A percentile compares a stretch with the other conserved stretches of the same genome.
phyloP scores from a whole-genome alignment of 139 green algal genomes.

The Coccomyxa sp. region DNA sequence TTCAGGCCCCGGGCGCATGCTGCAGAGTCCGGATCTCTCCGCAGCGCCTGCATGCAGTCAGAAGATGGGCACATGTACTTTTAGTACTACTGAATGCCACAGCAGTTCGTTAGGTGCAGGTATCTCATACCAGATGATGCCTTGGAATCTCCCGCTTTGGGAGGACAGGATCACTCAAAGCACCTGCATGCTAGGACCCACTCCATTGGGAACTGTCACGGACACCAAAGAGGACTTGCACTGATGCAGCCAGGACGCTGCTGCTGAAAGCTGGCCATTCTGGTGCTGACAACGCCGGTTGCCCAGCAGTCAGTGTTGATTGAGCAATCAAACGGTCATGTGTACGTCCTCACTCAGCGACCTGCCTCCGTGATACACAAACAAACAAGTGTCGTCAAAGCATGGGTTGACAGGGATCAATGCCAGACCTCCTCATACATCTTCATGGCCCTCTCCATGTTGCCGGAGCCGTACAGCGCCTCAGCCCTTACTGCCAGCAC shows the following conservation, averaged over 20 bases:
- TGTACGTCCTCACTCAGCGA: no score
- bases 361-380: no score
- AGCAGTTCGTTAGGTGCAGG: no score
- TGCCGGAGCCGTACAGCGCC: conserved; percentile 34
- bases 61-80: background rate
- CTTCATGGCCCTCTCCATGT: conserved; percentile 35
- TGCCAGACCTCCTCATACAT: conserved; percentile 23
- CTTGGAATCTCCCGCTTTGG: background rate
- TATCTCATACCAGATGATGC: background rate
- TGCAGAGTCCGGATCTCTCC: conserved; percentile 31
- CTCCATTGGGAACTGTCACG: background rate
- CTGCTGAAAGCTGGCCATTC: no score
- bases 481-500: conserved; percentile 27
- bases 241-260: no score
- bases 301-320: no score
- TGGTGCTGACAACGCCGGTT: no score
- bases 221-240: background rate
- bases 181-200: background rate
- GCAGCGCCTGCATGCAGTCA: conserved; percentile 15
- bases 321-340: no score
- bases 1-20: conserved; percentile 24
- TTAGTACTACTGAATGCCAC: background rate
- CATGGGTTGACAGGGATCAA: background rate
- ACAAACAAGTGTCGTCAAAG: background rate
- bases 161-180: background rate